Evolutionary conservation across 179 eudicot genomes (phyloP).

Genomic region (Nepenthes alata): DNA sequence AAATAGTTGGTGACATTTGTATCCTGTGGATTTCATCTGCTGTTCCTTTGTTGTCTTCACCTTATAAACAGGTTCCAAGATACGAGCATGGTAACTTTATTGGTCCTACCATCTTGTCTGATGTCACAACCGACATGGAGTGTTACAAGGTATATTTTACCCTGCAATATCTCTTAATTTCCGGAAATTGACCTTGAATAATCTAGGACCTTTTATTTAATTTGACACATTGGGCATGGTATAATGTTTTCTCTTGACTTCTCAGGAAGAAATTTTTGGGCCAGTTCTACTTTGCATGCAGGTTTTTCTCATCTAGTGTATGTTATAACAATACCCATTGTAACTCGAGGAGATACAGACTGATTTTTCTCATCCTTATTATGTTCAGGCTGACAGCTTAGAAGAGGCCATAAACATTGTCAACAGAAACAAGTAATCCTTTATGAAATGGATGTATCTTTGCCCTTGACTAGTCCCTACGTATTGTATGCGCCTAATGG

Average conservation of each 20-base stretch:
- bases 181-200: not conserved
- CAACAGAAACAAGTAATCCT: slow-evolving; percentile 63
- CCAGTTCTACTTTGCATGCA: slow-evolving; percentile 96
- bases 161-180: not conserved
- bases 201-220: not conserved
- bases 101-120: slow-evolving; percentile 87
- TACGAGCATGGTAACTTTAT: slow-evolving; percentile 88
- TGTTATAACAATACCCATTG: not conserved
- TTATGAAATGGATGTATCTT: not conserved
- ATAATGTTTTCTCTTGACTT: not conserved
- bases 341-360: not conserved
- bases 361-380: not conserved
- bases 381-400: slow-evolving; percentile 68
- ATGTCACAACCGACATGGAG: slow-evolving; percentile 83
- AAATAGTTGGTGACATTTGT: no score
- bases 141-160: slow-evolving; percentile 63
- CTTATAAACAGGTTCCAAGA: slow-evolving; percentile 65
- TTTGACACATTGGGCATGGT: not conserved
- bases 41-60: slow-evolving; percentile 1
- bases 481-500: not conserved
- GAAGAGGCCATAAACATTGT: slow-evolving; percentile 82
- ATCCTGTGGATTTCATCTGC: not conserved
- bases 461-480: no score
- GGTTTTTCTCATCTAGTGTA: slow-evolving; percentile 19
- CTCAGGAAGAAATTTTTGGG: slow-evolving; percentile 92